Evolutionary conservation across 2,329 filamentous ascomycete species (phyloP), one percentile per base, ranked within the genome.

Genomic region (Macrophomina phaseolina): DNA sequence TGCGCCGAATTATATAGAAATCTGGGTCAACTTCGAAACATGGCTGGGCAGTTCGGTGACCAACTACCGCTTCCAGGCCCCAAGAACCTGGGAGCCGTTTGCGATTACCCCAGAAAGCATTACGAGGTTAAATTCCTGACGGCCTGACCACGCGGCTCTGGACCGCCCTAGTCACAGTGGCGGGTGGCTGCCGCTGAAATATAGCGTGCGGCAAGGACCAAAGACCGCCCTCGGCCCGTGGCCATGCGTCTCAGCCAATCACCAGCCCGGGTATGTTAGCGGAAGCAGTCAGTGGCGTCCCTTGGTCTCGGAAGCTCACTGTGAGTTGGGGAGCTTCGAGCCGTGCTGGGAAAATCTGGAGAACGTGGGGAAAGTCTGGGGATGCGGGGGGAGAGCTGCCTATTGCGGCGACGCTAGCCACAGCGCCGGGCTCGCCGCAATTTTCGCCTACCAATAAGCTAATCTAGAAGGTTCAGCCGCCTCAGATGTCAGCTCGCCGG

Each of bases 331-430:
- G 11, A 52, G 14, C 28, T 4, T 2, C 11, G 28, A 9, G 28
- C 30, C n/a, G 18, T 16, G 12, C 9, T 6, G 42, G 12, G 55
- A 32, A 45, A 60, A 46, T 60, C 55, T 38, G 55, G 55, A 60
- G 55, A 60, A 60, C 40, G 55, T 60, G 55, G 55, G 55, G 55
- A n/a, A 56, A 40, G 40, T 60, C 55, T 60, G 55, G 55, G 55
- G 55, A 45, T 46, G 55, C 55, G 55, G 55, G 55, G 55, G 55
- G 46, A 38, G 55, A 38, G 55, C 48, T 28, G 14, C 11, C 12
- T 12, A 12, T 18, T n/a, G 28, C 49, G 49, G 49, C 11, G 30
- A 52, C 5, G 28, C 30, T 52, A 52, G 16, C 49, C 49, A 30
- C 5, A 14, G 28, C 30, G 14, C 2, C 7, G 28, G 28, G 8